A percentile compares a stretch with the other conserved stretches of the same genome.
phyloP scores from a whole-genome alignment of 1,284 basidiomycete species.

The Hymenochaete sp. region DNA sequence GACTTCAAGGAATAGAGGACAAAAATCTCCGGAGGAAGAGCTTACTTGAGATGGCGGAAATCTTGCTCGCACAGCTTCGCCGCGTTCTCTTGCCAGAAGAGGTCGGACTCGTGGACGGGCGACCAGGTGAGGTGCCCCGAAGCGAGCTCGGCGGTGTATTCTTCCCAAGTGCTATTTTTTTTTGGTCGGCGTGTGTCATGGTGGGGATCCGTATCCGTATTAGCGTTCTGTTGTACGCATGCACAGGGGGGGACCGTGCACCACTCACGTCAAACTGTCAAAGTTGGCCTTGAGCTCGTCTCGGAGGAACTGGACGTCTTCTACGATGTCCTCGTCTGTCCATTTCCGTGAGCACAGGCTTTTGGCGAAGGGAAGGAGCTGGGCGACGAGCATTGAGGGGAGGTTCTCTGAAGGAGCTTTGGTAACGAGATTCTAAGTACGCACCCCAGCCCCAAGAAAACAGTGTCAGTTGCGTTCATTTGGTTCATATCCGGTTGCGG shows the following conservation, averaged over 20 bases:
- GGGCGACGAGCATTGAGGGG: constrained; percentile 86
- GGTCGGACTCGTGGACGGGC: constrained; percentile 90
- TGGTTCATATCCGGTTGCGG: too few species aligned
- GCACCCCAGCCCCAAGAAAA: too few species aligned
- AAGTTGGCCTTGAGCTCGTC: constrained; percentile 77
- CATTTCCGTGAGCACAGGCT: constrained; percentile 83
- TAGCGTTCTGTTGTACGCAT: not conserved
- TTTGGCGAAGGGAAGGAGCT: constrained; percentile 80
- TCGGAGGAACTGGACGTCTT: constrained; percentile 81
- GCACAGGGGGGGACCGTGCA: not conserved
- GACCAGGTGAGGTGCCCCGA: constrained; percentile 92
- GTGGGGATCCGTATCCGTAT: not conserved
- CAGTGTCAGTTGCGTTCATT: constrained; percentile 3
- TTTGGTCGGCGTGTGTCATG: constrained; percentile 1
- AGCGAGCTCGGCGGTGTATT: constrained; percentile 85
- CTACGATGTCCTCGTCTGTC: constrained; percentile 90
- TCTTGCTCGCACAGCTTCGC: constrained; percentile 75
- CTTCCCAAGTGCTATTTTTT: constrained; percentile 77
- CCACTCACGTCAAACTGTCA: constrained; percentile 77
- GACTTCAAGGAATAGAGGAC: too few species aligned
- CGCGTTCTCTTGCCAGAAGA: constrained; percentile 98
- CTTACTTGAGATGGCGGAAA: constrained; percentile 72
- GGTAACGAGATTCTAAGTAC: constrained; percentile 69
- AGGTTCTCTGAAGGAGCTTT: constrained; percentile 80
- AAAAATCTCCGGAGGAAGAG: constrained; percentile 15